Base-by-base conservation (phyloP, 164 flowering plant species). In the Akebia trifoliata region DNA sequence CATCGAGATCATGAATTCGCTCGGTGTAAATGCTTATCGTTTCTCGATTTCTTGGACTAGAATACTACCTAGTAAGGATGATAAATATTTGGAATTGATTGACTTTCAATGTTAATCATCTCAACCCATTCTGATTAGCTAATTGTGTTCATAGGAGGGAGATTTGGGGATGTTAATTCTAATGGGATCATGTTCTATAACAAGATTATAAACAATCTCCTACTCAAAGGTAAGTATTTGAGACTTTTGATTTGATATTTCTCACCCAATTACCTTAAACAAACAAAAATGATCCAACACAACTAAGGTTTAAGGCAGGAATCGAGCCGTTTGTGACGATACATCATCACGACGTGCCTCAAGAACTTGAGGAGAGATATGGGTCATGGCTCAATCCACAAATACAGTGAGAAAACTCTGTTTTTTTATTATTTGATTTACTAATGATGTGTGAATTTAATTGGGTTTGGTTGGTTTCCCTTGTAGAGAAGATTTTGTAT, bases 261-360 rank as follows among this genome's bases (percentile, higher is more conserved):
- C n/a, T n/a, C n/a, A n/a, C n/a, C 5, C 9, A 17, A 3, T 3
- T 8, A 25, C 1, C 17, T 25, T n/a, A 2, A 22, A 21, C 1
- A 21, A 2, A 5, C 24, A n/a, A 3, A 9, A 26, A 14, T 12
- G n/a, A 18, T 54, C 17, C 10, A 8, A 18, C 20, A 45, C 24
- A 47, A 4, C 8, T 26, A 24, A 6, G 31, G 4, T 35, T 15
- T 22, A 50, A 56, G 40, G 45, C 70, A 79, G 87, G 84, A 30
- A 72, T 80, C 8, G 68, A 72, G 36, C 84, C 79, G 6, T 74
- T 75, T 57, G 75, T 79, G 57, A 79, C 84, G 9, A 37, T 82
- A 10, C 31, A 62, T 64, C 87, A 82, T 59, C 6, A 22, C 18
- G 82, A 82, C 25, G 1, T 58, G 11, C 87, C 87, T 2, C 81